A percentile compares a stretch with the other conserved stretches of the same genome.
Evolutionary conservation across 495 filamentous ascomycete genomes (phyloP).

Genomic region (Lindgomyces ingoldianus): DNA sequence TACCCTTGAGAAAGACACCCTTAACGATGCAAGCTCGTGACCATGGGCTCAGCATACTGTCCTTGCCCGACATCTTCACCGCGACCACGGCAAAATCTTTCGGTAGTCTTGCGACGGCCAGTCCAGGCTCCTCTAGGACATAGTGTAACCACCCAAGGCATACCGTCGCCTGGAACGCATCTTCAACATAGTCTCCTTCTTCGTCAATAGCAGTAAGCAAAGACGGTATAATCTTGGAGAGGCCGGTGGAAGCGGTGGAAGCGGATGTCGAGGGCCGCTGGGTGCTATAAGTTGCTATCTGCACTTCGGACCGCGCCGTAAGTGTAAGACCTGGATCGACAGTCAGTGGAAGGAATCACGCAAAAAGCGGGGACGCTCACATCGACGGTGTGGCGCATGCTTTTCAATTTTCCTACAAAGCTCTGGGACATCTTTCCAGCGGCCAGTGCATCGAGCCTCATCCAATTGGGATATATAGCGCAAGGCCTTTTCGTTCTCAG

Average conservation of each 20-base stretch:
- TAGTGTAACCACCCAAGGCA: conserved; percentile 84
- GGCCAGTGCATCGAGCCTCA: conserved; percentile 79
- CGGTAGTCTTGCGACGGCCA: conserved; percentile 64
- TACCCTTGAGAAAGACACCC: conserved; percentile 71
- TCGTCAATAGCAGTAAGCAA: conserved; percentile 67
- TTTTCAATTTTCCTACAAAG: conserved; percentile 88
- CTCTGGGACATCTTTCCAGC: conserved; percentile 88
- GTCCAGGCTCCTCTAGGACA: conserved; percentile 64
- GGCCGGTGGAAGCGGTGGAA: conserved; percentile 48
- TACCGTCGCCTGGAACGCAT: conserved; percentile 75
- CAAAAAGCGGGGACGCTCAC: conserved; percentile 54
- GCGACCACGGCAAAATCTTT: conserved; percentile 56
- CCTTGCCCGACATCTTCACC: conserved; percentile 53
- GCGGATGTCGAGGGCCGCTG: conserved; percentile 47
- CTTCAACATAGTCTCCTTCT: conserved; percentile 60
- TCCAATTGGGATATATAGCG: conserved; percentile 81
- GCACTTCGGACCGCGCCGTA: conserved; percentile 70
- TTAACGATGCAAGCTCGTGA: conserved; percentile 78
- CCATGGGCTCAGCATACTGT: conserved; percentile 62
- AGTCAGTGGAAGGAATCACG: background rate
- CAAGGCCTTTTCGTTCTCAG: conserved; percentile 65
- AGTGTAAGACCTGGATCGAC: conserved; percentile 64
- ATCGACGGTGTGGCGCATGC: conserved; percentile 82
- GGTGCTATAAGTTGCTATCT: conserved; percentile 55
- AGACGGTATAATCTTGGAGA: conserved; percentile 62